phyloP scores from a whole-genome alignment of 2,329 filamentous ascomycete genomes.

The Trichoderma sp. region DNA sequence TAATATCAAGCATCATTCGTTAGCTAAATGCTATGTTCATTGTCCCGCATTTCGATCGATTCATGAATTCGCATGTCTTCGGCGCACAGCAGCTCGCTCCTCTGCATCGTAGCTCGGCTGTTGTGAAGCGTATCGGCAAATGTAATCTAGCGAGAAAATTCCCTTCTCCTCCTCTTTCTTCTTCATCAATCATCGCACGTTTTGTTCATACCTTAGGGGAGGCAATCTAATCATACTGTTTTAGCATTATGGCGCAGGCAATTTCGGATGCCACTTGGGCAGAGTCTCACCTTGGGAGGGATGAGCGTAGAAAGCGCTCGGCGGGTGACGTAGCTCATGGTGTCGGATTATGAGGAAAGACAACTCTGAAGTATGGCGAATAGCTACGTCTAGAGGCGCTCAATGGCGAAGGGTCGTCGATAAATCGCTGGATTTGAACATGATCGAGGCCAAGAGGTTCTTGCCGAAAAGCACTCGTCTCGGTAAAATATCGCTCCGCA shows the following conservation, averaged over 20 bases:
- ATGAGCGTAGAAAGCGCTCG: conserved; percentile 97
- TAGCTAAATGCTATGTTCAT: conserved; percentile 26
- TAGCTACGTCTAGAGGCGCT: conserved; percentile 40
- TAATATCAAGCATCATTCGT: conserved; percentile 46
- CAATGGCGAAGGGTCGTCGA: conserved; percentile 40
- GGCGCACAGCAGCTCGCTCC: background rate
- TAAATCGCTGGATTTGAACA: conserved; percentile 33
- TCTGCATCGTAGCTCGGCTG: background rate
- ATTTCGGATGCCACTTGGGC: conserved; percentile 35
- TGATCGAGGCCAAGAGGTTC: conserved; percentile 37
- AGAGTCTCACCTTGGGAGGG: conserved; percentile 83
- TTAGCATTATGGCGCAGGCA: conserved; percentile 45
- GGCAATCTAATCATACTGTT: conserved; percentile 62
- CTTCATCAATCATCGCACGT: background rate
- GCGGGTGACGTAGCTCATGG: conserved; percentile 91
- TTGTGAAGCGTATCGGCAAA: conserved; percentile 11
- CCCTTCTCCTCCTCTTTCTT: background rate
- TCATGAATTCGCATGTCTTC: background rate
- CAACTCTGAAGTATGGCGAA: conserved; percentile 33
- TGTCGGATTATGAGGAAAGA: conserved; percentile 47
- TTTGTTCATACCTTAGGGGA: conserved; percentile 70
- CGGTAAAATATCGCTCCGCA: conserved; percentile 50
- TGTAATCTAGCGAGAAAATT: background rate
- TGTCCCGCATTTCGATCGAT: conserved; percentile 2
- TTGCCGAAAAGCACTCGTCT: conserved; percentile 56